These are phyloP conservation scores for Penicillium sp. DNA, from an alignment of 2,329 filamentous ascomycete genomes.

Conservation along the genomic window DNA sequence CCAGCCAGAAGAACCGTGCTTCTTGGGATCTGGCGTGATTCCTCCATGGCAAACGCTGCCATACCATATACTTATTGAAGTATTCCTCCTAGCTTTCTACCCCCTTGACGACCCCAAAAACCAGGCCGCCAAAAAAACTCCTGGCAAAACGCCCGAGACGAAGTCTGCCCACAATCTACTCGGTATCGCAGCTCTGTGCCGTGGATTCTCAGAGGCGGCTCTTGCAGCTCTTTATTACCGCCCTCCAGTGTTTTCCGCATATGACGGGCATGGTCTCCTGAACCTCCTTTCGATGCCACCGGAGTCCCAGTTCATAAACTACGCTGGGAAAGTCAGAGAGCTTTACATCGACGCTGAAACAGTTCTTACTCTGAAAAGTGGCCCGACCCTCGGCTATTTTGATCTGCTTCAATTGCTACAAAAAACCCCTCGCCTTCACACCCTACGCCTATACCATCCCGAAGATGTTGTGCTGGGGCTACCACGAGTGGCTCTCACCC, in stretches of 20 bases:
- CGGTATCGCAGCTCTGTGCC: conserved; percentile 62
- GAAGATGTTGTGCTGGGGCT: conserved; percentile 54
- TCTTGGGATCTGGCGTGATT: conserved; percentile 39
- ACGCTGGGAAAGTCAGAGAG: conserved; percentile 69
- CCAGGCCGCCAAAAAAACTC: background rate
- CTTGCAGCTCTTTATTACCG: conserved; percentile 70
- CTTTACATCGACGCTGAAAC: conserved; percentile 68
- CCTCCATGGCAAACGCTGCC: conserved; percentile 64
- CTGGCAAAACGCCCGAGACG: background rate
- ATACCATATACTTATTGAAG: conserved; percentile 67
- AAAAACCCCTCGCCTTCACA: conserved; percentile 65
- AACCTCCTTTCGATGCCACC: conserved; percentile 58
- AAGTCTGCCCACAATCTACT: conserved; percentile 59
- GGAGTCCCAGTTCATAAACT: conserved; percentile 58
- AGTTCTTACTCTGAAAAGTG: conserved; percentile 55
- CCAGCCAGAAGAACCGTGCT: conserved; percentile 13
- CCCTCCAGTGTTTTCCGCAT: conserved; percentile 62
- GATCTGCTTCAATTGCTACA: conserved; percentile 61
- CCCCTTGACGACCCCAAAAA: conserved; percentile 51
- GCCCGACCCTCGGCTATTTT: conserved; percentile 55
- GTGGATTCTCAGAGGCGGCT: conserved; percentile 69
- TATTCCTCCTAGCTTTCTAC: conserved; percentile 68
- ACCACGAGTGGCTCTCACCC: conserved; percentile 28
- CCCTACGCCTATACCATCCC: conserved; percentile 71
- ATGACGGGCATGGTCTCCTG: conserved; percentile 51